Conservation (phyloP, 257 asterid species). For the Solanum ossicruentum region DNA sequence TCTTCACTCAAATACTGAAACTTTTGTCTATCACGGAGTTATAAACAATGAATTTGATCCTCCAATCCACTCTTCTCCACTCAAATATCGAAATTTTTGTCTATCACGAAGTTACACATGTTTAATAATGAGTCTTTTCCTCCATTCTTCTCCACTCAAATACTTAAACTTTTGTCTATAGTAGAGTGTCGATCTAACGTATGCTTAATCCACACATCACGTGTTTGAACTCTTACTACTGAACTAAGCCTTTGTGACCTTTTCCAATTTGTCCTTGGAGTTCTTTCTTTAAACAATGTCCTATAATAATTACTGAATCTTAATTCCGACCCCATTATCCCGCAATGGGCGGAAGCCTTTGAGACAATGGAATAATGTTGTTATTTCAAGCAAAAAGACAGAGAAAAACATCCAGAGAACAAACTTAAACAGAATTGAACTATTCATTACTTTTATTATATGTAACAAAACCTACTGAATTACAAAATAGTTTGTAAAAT, state of each 20-base stretch:
- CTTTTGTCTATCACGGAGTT: too few relatives aligned
- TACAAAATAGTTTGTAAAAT: not conserved
- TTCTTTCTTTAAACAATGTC: not conserved
- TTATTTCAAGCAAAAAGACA: not conserved
- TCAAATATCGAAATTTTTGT: not conserved
- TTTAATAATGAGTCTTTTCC: too few relatives aligned
- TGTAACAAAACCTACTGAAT: not conserved
- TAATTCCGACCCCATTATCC: too few relatives aligned
- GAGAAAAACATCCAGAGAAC: not conserved
- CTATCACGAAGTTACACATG: not conserved
- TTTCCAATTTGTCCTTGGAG: not conserved
- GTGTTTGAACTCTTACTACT: not conserved
- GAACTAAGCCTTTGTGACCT: not conserved
- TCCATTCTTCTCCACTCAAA: not conserved
- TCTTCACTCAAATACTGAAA: too few relatives aligned
- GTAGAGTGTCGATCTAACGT: not conserved
- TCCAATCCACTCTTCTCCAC: not conserved
- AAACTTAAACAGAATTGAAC: not conserved
- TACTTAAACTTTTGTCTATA: not conserved
- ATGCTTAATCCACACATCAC: not conserved
- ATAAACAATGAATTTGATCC: too few relatives aligned
- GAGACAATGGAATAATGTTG: too few relatives aligned
- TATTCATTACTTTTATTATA: not conserved
- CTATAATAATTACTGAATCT: not conserved
- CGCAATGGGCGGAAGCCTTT: too few relatives aligned